Conservation (phyloP, 2,329 filamentous ascomycete genomes). For the Epichloe aotearoae region DNA sequence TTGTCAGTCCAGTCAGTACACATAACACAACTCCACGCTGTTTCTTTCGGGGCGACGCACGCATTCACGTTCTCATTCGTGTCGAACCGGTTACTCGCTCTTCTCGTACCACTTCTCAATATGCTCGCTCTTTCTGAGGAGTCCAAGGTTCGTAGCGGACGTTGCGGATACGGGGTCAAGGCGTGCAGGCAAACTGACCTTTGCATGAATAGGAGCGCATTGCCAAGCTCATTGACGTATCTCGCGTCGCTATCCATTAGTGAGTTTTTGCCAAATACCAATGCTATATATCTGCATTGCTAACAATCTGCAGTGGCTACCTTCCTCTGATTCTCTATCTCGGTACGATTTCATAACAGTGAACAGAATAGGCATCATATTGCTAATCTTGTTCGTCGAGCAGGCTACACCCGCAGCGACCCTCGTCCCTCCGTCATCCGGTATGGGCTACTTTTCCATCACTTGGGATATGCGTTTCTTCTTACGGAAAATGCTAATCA, state of each 20-base stretch:
- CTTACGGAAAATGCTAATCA: constrained; percentile 10
- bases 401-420: constrained; percentile 88
- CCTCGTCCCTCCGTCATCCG: constrained; percentile 63
- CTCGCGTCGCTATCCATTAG: constrained; percentile 92
- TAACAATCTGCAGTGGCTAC: constrained; percentile 60
- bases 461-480: background rate
- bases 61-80: background rate
- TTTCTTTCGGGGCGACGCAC: background rate
- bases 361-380: background rate
- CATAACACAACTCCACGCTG: background rate
- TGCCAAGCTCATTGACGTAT: constrained; percentile 88
- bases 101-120: constrained; percentile 15
- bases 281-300: constrained; percentile 6
- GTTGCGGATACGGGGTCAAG: background rate
- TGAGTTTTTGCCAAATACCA: constrained; percentile 31
- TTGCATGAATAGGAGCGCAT: constrained; percentile 68
- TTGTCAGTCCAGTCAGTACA: background rate
- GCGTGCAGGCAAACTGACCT: background rate
- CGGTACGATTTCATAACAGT: constrained; percentile 39
- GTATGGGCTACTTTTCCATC: constrained; percentile 22
- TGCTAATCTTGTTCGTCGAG: constrained; percentile 14
- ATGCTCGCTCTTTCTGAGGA: constrained; percentile 78
- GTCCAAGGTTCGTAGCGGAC: constrained; percentile 57
- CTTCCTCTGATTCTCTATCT: constrained; percentile 94
- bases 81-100: background rate